A percentile compares a stretch with the other conserved stretches of the same genome.
phyloP scores from a whole-genome alignment of 148 eudicot species.

The Chenopodium berlandieri region DNA sequence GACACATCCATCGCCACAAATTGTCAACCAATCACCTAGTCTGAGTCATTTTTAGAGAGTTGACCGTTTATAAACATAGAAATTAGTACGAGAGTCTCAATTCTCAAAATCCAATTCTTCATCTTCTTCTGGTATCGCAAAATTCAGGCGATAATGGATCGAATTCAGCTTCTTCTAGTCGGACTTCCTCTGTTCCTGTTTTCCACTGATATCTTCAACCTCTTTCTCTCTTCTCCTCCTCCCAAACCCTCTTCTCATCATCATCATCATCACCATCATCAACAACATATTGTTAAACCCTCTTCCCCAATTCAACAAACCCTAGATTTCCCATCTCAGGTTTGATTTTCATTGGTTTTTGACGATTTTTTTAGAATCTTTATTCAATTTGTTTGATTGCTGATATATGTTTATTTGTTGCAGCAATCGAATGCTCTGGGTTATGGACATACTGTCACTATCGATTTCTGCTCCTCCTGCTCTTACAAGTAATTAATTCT shows the following conservation, averaged over 20 bases:
- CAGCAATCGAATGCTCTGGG: conserved; percentile 27
- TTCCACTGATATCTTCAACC: conserved; percentile 55
- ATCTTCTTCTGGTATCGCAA: background rate
- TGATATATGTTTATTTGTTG: background rate
- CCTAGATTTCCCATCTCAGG: conserved; percentile 51
- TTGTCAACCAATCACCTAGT: too few species aligned
- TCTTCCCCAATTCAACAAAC: conserved; percentile 32
- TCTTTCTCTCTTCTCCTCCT: conserved; percentile 55
- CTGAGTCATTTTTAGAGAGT: too few species aligned
- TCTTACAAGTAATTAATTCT: conserved; percentile 21
- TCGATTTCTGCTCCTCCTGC: conserved; percentile 35
- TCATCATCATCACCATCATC: conserved; percentile 26
- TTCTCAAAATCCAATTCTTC: too few species aligned
- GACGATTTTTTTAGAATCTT: background rate
- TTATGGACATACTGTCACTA: conserved; percentile 29
- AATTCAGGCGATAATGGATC: conserved; percentile 47
- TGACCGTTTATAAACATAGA: too few species aligned
- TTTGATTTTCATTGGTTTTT: background rate
- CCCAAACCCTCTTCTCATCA: conserved; percentile 40
- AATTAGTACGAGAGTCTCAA: too few species aligned
- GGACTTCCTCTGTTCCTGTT: conserved; percentile 82
- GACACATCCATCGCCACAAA: too few species aligned
- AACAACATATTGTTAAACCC: conserved; percentile 26
- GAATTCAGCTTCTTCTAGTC: conserved; percentile 55
- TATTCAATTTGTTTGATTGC: background rate